Evolutionary conservation across 768 basidiomycete genomes (phyloP).

Genomic region (Leccinum uliginosum): DNA sequence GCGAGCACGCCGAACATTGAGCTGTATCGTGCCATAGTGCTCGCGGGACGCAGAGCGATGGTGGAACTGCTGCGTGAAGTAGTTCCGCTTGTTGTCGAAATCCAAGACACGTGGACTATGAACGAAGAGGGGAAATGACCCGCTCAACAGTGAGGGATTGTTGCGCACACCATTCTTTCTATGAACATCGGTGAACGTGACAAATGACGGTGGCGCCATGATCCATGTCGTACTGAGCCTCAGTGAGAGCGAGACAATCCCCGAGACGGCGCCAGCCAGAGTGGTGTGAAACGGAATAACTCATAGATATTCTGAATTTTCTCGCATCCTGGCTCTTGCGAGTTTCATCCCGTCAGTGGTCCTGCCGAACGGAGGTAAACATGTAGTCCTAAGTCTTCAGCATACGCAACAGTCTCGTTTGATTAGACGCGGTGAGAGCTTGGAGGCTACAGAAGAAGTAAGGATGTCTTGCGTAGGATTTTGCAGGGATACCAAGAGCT

Average conservation of each 20-base stretch:
- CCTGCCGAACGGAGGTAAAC: constrained; percentile 60
- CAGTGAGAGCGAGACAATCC: constrained; percentile 82
- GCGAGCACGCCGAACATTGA: constrained; percentile 84
- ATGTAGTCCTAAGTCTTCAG: constrained; percentile 98
- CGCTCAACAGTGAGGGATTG: constrained; percentile 96
- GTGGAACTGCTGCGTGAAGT: constrained; percentile 89
- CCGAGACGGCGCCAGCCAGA: constrained; percentile 90
- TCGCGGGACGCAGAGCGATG: constrained; percentile 75
- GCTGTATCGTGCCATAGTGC: constrained; percentile 76
- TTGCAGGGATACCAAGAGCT: constrained; percentile 62
- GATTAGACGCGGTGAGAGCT: constrained; percentile 92
- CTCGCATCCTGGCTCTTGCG: constrained; percentile 57
- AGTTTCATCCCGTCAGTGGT: constrained; percentile 33
- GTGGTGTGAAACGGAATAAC: constrained; percentile 81
- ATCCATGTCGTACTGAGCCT: constrained; percentile 73
- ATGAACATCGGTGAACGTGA: constrained; percentile 89
- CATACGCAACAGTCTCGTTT: constrained; percentile 93
- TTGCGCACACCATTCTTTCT: constrained; percentile 98
- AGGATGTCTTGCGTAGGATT: constrained; percentile 50
- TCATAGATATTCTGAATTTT: constrained; percentile 90
- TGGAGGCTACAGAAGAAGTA: constrained; percentile 69
- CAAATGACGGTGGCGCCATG: constrained; percentile 90
- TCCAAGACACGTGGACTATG: constrained; percentile 95
- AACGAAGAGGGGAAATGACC: constrained; percentile 93
- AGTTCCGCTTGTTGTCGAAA: constrained; percentile 99